A percentile compares a stretch with the other conserved stretches of the same genome.
Conservation (phyloP, 2,329 filamentous ascomycete genomes). For the Microdochium trichocladiopsis region DNA sequence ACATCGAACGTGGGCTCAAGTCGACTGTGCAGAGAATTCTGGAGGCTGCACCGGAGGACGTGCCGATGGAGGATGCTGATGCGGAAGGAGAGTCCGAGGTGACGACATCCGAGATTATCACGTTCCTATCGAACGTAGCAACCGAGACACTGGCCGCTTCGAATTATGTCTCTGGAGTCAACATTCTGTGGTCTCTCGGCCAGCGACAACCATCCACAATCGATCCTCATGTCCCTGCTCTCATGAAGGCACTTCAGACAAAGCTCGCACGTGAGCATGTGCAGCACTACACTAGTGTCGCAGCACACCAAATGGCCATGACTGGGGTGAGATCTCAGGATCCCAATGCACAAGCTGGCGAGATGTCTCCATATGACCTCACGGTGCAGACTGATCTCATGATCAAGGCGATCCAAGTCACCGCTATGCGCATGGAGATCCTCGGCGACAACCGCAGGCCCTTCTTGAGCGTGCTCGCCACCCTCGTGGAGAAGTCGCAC, state of each 20-base stretch:
- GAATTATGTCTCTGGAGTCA: conserved; percentile 83
- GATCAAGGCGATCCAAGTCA: conserved; percentile 90
- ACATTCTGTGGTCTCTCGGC: conserved; percentile 87
- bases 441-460: conserved; percentile 86
- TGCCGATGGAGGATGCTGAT: conserved; percentile 67
- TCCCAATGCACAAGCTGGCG: conserved; percentile 43
- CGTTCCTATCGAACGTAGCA: conserved; percentile 76
- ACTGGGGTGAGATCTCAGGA: conserved; percentile 39
- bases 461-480: conserved; percentile 91
- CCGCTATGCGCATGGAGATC: conserved; percentile 85
- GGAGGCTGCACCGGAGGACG: conserved; percentile 77
- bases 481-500: conserved; percentile 89
- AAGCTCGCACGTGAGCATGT: conserved; percentile 95
- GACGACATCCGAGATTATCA: conserved; percentile 79
- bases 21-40: conserved; percentile 77
- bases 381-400: conserved; percentile 88
- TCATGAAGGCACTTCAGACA: conserved; percentile 90
- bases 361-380: conserved; percentile 68
- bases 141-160: conserved; percentile 77
- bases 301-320: conserved; percentile 39
- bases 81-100: conserved; percentile 79
- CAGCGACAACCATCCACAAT: conserved; percentile 79
- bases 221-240: conserved; percentile 75
- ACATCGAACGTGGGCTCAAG: conserved; percentile 63
- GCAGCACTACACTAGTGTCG: conserved; percentile 58